Percentiles rank a stretch among this genome's conserved stretches.
Evolutionary conservation across 495 filamentous ascomycete genomes (phyloP).

Genomic region (Neurospora sp.): DNA sequence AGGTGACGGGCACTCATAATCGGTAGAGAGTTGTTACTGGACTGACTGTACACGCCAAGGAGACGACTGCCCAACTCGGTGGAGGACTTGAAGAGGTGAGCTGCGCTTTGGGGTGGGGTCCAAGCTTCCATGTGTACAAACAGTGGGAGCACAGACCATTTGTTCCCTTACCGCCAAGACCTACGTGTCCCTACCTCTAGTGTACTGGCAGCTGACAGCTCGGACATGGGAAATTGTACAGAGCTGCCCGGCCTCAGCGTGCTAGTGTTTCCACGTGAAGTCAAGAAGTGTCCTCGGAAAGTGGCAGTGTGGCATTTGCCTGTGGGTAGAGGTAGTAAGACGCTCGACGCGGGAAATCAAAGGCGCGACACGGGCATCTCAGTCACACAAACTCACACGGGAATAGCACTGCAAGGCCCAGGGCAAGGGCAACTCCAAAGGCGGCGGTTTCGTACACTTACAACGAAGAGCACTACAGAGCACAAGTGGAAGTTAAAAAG

Average conservation of each 20-base stretch:
- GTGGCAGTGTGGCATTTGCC: background rate
- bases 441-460: background rate
- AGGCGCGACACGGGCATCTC: background rate
- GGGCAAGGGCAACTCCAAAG: background rate
- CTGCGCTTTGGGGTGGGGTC: background rate
- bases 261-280: background rate
- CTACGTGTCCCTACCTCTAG: background rate
- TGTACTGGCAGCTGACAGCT: background rate
- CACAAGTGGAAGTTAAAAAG: background rate
- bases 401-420: background rate
- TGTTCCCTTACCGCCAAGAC: background rate
- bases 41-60: background rate
- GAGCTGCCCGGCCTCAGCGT: background rate
- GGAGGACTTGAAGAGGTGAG: background rate
- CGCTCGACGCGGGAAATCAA: background rate
- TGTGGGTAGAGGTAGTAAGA: background rate
- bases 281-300: background rate
- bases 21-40: background rate
- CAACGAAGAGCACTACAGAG: background rate
- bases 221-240: background rate
- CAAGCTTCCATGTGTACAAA: background rate
- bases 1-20: background rate
- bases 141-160: background rate
- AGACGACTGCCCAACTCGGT: background rate
- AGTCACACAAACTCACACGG: background rate